These are phyloP conservation scores for Aphanoascus verrucosus DNA, from an alignment of 2,329 filamentous ascomycete genomes.

Conservation along the genomic window DNA sequence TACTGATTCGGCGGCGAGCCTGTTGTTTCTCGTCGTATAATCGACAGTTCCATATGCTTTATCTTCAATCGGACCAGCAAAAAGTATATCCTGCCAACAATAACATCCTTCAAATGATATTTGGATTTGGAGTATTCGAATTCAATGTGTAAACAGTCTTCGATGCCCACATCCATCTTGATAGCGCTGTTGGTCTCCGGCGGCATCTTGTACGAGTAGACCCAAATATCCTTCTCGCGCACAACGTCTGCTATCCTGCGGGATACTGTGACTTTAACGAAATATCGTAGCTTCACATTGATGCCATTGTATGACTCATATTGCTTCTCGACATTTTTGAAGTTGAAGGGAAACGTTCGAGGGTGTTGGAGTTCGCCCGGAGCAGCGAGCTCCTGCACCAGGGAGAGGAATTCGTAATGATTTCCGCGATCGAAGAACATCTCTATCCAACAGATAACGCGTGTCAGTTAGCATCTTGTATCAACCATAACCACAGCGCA, in stretches of 20 bases:
- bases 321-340: constrained; percentile 99
- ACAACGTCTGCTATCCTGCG: constrained; percentile 96
- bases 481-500: constrained; percentile 2
- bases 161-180: constrained; percentile 99
- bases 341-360: constrained; percentile 98
- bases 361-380: constrained; percentile 97
- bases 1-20: constrained; percentile 96
- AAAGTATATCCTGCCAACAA: constrained; percentile 97
- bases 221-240: constrained; percentile 98
- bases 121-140: constrained; percentile 99
- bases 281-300: constrained; percentile 98
- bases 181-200: constrained; percentile 97
- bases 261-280: constrained; percentile 91
- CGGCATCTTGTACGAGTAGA: constrained; percentile 95
- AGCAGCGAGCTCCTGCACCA: constrained; percentile 91
- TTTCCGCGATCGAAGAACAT: constrained; percentile 99
- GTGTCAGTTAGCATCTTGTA: constrained; percentile 10
- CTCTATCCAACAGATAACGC: constrained; percentile 45
- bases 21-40: constrained; percentile 92
- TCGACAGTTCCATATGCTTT: constrained; percentile 98
- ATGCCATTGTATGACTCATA: constrained; percentile 99
- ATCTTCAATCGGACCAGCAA: constrained; percentile 94
- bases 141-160: constrained; percentile 97
- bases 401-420: constrained; percentile 96
- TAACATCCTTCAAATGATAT: constrained; percentile 98